A percentile compares a stretch with the other conserved stretches of the same genome.
These are phyloP conservation scores for Pharnaceum exiguum DNA, from an alignment of 148 eudicot genomes.

Conservation along the genomic window DNA sequence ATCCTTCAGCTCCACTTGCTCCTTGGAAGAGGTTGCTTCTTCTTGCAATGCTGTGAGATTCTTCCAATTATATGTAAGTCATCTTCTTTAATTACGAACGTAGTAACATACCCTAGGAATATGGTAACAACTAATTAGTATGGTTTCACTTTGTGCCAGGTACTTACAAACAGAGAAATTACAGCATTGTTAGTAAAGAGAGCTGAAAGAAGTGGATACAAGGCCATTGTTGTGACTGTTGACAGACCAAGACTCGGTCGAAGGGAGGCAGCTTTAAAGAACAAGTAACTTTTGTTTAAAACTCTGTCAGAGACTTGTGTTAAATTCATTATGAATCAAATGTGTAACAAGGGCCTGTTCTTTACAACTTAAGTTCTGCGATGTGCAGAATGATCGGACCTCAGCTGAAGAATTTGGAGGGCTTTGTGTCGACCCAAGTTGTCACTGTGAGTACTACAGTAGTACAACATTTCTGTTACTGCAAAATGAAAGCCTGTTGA, in stretches of 20 bases:
- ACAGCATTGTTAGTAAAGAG: slow-evolving; percentile 51
- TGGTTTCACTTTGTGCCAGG: slow-evolving; percentile 30
- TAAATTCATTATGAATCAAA: background rate
- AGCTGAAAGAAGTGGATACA: slow-evolving; percentile 77
- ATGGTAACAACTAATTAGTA: background rate
- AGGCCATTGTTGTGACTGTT: slow-evolving; percentile 71
- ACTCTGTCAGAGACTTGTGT: background rate
- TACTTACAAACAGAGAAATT: slow-evolving; percentile 51
- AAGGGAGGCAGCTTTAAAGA: slow-evolving; percentile 74
- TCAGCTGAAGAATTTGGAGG: slow-evolving; percentile 69
- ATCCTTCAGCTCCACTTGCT: slow-evolving; percentile 53
- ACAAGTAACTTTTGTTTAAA: slow-evolving; percentile 40
- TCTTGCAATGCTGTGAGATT: slow-evolving; percentile 73
- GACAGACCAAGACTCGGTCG: slow-evolving; percentile 81
- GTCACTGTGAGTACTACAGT: slow-evolving; percentile 37
- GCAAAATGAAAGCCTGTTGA: background rate
- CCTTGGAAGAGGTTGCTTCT: slow-evolving; percentile 77
- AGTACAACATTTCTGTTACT: background rate
- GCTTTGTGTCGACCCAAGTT: slow-evolving; percentile 58
- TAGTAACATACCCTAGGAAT: background rate
- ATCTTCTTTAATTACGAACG: too few relatives aligned
- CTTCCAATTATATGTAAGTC: slow-evolving; percentile 65
- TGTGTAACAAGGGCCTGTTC: background rate
- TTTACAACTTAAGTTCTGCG: background rate
- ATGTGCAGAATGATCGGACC: slow-evolving; percentile 72